These are phyloP conservation scores for Suhomyces prunicola DNA, from an alignment of 805 yeast species.

Conservation along the genomic window DNA sequence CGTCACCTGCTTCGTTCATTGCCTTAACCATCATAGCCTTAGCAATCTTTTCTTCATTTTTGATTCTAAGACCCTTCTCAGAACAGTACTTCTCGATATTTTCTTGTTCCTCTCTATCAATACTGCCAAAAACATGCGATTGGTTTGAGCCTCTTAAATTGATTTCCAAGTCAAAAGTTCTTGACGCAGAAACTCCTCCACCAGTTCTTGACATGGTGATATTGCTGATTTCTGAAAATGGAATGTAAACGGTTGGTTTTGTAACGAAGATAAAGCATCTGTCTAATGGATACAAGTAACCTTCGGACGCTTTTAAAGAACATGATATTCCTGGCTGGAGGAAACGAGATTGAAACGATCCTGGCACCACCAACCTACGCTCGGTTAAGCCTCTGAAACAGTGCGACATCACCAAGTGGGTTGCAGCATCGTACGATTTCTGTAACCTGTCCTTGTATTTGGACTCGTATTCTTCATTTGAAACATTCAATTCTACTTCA, in stretches of 20 bases:
- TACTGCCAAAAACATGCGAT: constrained; percentile 81
- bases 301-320: constrained; percentile 93
- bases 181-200: constrained; percentile 64
- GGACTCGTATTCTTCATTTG: constrained; percentile 73
- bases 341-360: constrained; percentile 71
- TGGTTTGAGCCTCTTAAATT: constrained; percentile 58
- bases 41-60: constrained; percentile 87
- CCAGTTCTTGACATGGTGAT: constrained; percentile 90
- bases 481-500: constrained; percentile 82
- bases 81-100: constrained; percentile 71
- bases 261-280: constrained; percentile 87
- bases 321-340: constrained; percentile 86
- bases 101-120: constrained; percentile 85
- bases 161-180: constrained; percentile 91
- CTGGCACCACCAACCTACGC: constrained; percentile 80
- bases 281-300: constrained; percentile 89
- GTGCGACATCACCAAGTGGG: constrained; percentile 83
- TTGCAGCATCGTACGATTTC: constrained; percentile 76
- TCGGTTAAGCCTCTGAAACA: constrained; percentile 89
- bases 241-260: constrained; percentile 90
- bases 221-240: constrained; percentile 72
- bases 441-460: constrained; percentile 73
- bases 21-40: constrained; percentile 78
- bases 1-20: constrained; percentile 56
- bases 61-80: constrained; percentile 73